phyloP scores from a whole-genome alignment of 352 stramenopile genomes.

The Globisporangium acanthophoron region DNA sequence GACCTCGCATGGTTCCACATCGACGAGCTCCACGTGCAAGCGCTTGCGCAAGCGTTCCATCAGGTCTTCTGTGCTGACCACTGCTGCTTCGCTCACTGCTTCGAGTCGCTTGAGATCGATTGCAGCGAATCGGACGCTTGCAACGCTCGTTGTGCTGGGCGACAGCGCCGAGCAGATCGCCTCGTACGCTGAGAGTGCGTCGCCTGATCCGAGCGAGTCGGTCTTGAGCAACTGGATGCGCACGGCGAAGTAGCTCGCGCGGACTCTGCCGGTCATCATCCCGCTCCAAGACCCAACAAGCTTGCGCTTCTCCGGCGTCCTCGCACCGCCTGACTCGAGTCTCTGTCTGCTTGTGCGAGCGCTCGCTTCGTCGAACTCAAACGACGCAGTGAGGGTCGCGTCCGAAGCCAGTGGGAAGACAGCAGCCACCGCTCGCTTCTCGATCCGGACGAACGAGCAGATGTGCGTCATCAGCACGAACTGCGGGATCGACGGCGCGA shows the following conservation, averaged over 20 bases:
- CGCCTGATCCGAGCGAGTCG: neutral
- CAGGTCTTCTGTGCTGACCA: slow-evolving; percentile 1
- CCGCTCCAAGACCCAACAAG: slow-evolving; percentile 5
- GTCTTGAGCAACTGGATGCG: slow-evolving; percentile 7
- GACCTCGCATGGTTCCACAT: neutral
- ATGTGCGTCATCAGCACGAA: slow-evolving; percentile 30
- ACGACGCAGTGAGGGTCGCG: neutral
- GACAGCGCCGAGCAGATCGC: slow-evolving; percentile 21
- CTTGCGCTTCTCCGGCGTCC: neutral
- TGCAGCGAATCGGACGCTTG: slow-evolving; percentile 1
- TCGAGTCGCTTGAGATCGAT: neutral
- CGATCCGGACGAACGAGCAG: slow-evolving; percentile 31
- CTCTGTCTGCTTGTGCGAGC: neutral
- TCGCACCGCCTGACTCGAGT: neutral
- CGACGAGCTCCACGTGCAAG: slow-evolving; percentile 8
- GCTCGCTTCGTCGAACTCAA: slow-evolving; percentile 8
- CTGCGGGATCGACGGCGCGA: slow-evolving; percentile 5
- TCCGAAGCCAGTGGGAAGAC: neutral
- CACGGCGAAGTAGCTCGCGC: slow-evolving; percentile 7
- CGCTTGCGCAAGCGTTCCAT: slow-evolving; percentile 2
- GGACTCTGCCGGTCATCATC: slow-evolving; percentile 3
- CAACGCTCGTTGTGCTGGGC: slow-evolving; percentile 15
- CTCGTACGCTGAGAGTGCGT: neutral
- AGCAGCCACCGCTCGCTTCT: neutral
- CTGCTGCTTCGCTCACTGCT: neutral